Percentiles rank a stretch among this genome's conserved stretches.
Evolutionary conservation across 371 early-diverging fungal genomes (phyloP).

Genomic region (Nematocida ironsii): DNA sequence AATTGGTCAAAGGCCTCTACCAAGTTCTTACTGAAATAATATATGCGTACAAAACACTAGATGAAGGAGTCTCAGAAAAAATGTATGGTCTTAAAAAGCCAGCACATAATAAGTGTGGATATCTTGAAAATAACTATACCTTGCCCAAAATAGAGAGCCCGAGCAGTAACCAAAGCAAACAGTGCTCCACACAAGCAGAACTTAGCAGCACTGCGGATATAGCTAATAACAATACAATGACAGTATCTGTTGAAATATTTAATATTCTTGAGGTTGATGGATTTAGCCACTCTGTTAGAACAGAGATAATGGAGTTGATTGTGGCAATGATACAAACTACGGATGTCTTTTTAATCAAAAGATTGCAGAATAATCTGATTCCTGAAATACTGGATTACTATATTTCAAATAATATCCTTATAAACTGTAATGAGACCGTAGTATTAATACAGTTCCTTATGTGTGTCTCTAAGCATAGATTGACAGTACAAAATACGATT

Average conservation of each 20-base stretch:
- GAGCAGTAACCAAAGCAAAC: background rate
- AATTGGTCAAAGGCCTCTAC: slow-evolving; percentile 12
- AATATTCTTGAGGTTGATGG: background rate
- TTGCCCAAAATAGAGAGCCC: background rate
- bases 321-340: slow-evolving; percentile 24
- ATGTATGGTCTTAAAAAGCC: slow-evolving; percentile 26
- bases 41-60: slow-evolving; percentile 15
- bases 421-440: slow-evolving; percentile 3
- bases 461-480: background rate
- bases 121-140: background rate
- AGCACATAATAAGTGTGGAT: background rate
- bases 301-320: slow-evolving; percentile 10
- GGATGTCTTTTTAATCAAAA: slow-evolving; percentile 23
- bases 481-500: background rate
- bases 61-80: slow-evolving; percentile 13
- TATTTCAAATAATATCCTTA: slow-evolving; percentile 7
- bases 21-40: slow-evolving; percentile 24
- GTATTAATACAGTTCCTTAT: background rate
- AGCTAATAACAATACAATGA: slow-evolving; percentile 42
- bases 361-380: slow-evolving; percentile 34
- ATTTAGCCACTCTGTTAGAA: background rate
- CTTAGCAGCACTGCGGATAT: background rate
- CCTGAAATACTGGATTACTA: slow-evolving; percentile 36
- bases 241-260: slow-evolving; percentile 24
- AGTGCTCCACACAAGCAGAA: background rate